Percentiles rank a stretch among this genome's conserved stretches.
Evolutionary conservation across 1,284 basidiomycete genomes (phyloP).

Genomic region (Heterobasidion annosum): DNA sequence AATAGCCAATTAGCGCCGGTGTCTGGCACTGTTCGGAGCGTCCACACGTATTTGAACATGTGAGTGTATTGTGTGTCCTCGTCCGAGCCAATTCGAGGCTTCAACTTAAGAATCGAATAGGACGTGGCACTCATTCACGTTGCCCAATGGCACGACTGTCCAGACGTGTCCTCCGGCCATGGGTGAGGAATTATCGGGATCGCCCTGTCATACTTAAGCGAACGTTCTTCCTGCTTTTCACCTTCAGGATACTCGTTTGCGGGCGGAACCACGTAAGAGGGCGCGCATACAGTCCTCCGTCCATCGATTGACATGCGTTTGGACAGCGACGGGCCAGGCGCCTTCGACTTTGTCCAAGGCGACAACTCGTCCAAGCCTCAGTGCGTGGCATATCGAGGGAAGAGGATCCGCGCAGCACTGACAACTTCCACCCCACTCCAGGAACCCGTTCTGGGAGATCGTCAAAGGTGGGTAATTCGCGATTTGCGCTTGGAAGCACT

Average conservation of each 20-base stretch:
- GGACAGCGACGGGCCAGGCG: slow-evolving; percentile 68
- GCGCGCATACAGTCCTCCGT: slow-evolving; percentile 12
- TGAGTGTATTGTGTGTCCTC: slow-evolving; percentile 20
- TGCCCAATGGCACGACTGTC: slow-evolving; percentile 60
- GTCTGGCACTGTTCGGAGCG: slow-evolving; percentile 50
- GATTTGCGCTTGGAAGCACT: not conserved
- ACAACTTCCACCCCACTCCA: slow-evolving; percentile 16
- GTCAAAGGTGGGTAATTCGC: slow-evolving; percentile 45
- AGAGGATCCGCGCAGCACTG: not conserved
- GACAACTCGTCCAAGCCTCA: slow-evolving; percentile 51
- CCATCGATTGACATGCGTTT: not conserved
- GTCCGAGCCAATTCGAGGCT: not conserved
- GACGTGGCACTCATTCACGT: slow-evolving; percentile 49
- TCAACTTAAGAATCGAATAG: not conserved
- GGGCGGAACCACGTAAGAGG: slow-evolving; percentile 64
- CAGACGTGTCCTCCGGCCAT: slow-evolving; percentile 74
- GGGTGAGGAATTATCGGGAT: slow-evolving; percentile 32
- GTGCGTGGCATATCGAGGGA: slow-evolving; percentile 22
- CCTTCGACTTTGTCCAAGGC: slow-evolving; percentile 77
- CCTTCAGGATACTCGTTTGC: slow-evolving; percentile 36
- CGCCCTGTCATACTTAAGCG: not conserved
- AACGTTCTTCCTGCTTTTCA: not conserved
- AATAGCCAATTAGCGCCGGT: slow-evolving; percentile 32
- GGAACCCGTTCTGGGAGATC: slow-evolving; percentile 78
- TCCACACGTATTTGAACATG: slow-evolving; percentile 65